Conservation (phyloP, 176 grass and related monocot genomes). For the Leersia perrieri region DNA sequence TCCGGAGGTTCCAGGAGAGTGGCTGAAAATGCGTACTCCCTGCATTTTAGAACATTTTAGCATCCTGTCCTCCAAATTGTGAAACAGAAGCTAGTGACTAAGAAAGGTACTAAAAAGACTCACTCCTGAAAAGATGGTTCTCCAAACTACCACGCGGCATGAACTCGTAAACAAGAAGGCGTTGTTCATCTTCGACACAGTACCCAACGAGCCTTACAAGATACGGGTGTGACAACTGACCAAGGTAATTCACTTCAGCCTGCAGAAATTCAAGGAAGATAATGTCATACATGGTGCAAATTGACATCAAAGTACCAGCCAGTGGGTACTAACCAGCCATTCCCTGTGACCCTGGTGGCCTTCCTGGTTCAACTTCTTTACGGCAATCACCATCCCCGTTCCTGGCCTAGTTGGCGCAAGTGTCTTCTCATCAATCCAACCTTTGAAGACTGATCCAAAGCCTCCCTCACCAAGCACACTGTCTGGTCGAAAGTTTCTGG, state of each 20-base stretch:
- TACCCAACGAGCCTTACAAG: constrained; percentile 82
- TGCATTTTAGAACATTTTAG: constrained; percentile 29
- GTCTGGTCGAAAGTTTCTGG: constrained; percentile 72
- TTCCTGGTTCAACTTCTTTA: constrained; percentile 81
- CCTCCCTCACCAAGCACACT: constrained; percentile 73
- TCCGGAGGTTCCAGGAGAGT: constrained; percentile 64
- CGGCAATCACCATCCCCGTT: constrained; percentile 77
- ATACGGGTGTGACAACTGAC: constrained; percentile 58
- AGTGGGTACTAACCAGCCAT: constrained; percentile 60
- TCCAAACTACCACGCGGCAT: constrained; percentile 85
- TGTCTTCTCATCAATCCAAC: constrained; percentile 77
- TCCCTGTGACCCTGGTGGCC: constrained; percentile 70
- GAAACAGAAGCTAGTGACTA: not conserved
- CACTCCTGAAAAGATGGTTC: constrained; percentile 88
- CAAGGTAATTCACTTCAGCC: constrained; percentile 87
- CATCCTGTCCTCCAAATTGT: not conserved
- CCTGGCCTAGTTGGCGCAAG: constrained; percentile 52
- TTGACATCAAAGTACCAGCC: not conserved
- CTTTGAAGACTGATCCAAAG: constrained; percentile 73
- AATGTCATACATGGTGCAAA: not conserved
- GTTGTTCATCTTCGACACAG: constrained; percentile 75
- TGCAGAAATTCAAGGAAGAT: constrained; percentile 14
- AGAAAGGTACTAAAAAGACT: not conserved
- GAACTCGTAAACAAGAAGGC: constrained; percentile 89
- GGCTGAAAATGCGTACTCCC: constrained; percentile 65